Base-by-base conservation (phyloP, 805 yeast genomes). In the Candida sanyiensis region DNA sequence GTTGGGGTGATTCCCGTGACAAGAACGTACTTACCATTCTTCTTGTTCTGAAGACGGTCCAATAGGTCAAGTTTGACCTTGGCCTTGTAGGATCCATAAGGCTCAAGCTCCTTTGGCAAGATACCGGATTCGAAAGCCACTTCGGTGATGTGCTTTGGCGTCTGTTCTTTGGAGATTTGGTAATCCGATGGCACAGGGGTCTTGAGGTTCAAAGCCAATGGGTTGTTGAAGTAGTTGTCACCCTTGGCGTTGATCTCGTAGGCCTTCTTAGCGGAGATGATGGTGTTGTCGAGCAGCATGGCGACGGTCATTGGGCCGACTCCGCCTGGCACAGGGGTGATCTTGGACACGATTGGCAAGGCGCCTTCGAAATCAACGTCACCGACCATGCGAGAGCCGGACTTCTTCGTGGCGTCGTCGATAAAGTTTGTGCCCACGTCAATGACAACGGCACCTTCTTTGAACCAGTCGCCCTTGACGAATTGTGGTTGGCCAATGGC, bases 1-100 rank as follows among this genome's bases (percentile, higher is more conserved):
- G 98, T 90, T 42, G 98, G 97, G 4, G 98, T 90, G 56, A 90
- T 93, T 61, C 98, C 98, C 3, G 97, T 89, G 39, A 90, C 97
- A 24, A 83, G 65, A 26, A 83, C 73, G 57, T 83, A 83, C 54
- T 80, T 73, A 60, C 87, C 93, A 57, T 82, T 74, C 38, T 66
- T 64, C 42, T 71, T 67, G 54, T 77, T 64, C 44, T 75, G 59
- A 52, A 82, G 66, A 58, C 88, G 75, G 43, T 80, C 74, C 54
- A 78, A 72, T 36, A 79, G 67, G 35, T 76, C 70, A 43, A 82
- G 63, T 23, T 78, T 77, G 33, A 83, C 83, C 62, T 83, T 83
- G 44, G 88, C 93, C 61, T 83, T 83, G 57, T 79, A 74, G 45
- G 75, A 72, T 8, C 93, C 94, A 58, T 71, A 83, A 33, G 79